These are phyloP conservation scores for Amylocystis lapponica DNA, from an alignment of 768 basidiomycete species.

Conservation along the genomic window DNA sequence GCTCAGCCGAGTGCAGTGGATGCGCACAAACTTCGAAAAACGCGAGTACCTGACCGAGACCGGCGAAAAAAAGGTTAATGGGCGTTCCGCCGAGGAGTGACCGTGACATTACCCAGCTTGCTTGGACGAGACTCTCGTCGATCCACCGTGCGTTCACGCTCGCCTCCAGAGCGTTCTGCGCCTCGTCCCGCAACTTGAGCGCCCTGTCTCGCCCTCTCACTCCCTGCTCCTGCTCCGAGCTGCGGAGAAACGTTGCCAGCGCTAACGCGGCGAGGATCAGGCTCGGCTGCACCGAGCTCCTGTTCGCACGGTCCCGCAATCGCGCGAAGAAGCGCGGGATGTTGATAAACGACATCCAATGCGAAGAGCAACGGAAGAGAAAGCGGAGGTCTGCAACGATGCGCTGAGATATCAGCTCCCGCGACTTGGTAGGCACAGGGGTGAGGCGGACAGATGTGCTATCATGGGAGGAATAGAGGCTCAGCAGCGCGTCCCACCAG, in stretches of 20 bases:
- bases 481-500: constrained; percentile 74
- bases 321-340: constrained; percentile 60
- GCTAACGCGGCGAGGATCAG: constrained; percentile 58
- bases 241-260: constrained; percentile 63
- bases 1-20: constrained; percentile 48
- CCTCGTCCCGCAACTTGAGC: constrained; percentile 56
- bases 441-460: constrained; percentile 7
- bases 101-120: constrained; percentile 43
- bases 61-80: neutral
- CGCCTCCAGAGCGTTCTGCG: constrained; percentile 64
- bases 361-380: constrained; percentile 56
- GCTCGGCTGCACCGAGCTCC: constrained; percentile 61
- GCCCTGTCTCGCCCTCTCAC: constrained; percentile 49
- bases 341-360: constrained; percentile 74
- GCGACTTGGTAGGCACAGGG: constrained; percentile 34
- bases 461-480: constrained; percentile 48
- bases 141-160: constrained; percentile 68
- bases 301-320: constrained; percentile 47
- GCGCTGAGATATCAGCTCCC: constrained; percentile 38
- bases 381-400: constrained; percentile 57
- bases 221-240: constrained; percentile 51
- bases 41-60: constrained; percentile 50
- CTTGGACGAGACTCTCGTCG: constrained; percentile 68
- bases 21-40: constrained; percentile 71
- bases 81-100: neutral